Conservation (phyloP, 1,284 basidiomycete species). For the Leccinum pallidistipes region DNA sequence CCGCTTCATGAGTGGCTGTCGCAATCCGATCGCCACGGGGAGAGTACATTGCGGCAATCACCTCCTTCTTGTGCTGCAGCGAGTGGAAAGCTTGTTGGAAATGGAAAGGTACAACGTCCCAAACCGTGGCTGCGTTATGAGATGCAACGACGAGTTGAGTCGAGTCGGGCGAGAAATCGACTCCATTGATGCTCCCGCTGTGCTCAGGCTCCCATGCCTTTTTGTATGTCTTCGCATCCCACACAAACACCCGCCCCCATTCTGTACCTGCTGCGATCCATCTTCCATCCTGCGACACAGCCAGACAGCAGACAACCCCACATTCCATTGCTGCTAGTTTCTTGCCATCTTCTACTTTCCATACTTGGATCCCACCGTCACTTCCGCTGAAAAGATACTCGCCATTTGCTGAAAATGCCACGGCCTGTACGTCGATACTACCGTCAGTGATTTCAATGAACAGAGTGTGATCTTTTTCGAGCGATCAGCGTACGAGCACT, state of each 20-base stretch:
- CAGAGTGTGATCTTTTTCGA: neutral
- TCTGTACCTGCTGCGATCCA: neutral
- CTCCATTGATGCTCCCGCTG: neutral
- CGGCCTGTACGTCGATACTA: neutral
- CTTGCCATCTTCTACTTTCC: neutral
- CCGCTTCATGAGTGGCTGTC: neutral
- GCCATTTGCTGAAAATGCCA: neutral
- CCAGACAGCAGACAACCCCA: neutral
- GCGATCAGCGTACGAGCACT: too few species aligned
- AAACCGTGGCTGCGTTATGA: neutral
- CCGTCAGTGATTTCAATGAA: neutral
- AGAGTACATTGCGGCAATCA: conserved; percentile 4
- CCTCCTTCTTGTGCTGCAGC: neutral
- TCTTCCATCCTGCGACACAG: neutral
- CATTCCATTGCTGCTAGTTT: neutral
- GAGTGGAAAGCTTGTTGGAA: neutral
- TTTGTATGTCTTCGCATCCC: neutral
- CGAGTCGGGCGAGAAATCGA: conserved; percentile 11
- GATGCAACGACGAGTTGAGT: neutral
- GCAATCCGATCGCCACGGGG: conserved; percentile 1
- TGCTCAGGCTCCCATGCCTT: neutral
- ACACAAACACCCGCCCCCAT: neutral
- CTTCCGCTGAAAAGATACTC: neutral
- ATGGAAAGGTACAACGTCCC: neutral
- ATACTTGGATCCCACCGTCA: neutral